A percentile compares a stretch with the other conserved stretches of the same genome.
Conservation (phyloP, 768 basidiomycete genomes). For the Amanita thiersii region DNA sequence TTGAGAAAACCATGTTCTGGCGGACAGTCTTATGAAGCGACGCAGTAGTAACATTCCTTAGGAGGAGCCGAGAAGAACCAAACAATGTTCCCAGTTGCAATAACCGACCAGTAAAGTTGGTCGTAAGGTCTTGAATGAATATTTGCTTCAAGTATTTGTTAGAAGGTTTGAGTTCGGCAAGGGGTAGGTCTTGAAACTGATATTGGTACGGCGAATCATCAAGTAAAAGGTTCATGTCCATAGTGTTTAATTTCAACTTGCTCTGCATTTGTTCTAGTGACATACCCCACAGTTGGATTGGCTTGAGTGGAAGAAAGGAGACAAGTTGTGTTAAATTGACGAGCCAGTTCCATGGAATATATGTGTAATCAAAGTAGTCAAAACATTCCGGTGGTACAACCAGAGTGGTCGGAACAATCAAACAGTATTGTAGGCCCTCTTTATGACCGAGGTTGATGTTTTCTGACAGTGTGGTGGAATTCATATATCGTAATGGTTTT, state of each 20-base stretch:
- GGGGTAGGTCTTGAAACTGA: constrained; percentile 45
- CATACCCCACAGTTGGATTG: constrained; percentile 44
- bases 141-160: constrained; percentile 37
- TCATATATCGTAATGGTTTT: constrained; percentile 51
- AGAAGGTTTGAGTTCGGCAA: constrained; percentile 10
- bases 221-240: constrained; percentile 38
- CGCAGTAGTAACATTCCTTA: constrained; percentile 31
- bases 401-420: constrained; percentile 22
- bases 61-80: constrained; percentile 60
- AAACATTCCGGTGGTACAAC: constrained; percentile 47
- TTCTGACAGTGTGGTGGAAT: constrained; percentile 39
- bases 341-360: constrained; percentile 64
- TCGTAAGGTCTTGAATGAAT: constrained; percentile 34
- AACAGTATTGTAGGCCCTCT: constrained; percentile 44
- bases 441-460: constrained; percentile 43
- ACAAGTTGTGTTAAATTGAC: constrained; percentile 42
- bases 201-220: constrained; percentile 57
- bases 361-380: constrained; percentile 52
- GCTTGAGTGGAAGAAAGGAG: constrained; percentile 26
- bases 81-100: constrained; percentile 71
- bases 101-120: constrained; percentile 35
- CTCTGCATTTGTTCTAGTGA: constrained; percentile 38
- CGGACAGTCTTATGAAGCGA: constrained; percentile 40
- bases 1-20: constrained; percentile 47
- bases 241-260: constrained; percentile 25